A percentile compares a stretch with the other conserved stretches of the same genome.
Conservation (phyloP, 345 rosid species). For the Barbarea vulgaris region DNA sequence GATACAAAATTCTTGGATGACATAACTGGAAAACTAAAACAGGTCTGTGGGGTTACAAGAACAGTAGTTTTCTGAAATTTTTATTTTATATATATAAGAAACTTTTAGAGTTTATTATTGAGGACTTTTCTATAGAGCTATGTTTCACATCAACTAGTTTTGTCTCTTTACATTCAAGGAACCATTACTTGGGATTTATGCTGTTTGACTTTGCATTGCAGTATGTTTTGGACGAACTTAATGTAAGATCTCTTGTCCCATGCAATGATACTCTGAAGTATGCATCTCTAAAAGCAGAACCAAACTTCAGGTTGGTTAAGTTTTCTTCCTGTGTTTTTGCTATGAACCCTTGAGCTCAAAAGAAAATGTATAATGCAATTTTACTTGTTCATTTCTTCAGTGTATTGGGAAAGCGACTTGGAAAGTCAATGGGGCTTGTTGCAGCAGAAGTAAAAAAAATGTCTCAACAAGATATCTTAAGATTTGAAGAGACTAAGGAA, state of each 20-base stretch:
- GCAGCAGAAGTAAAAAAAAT: slow-evolving; percentile 80
- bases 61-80: slow-evolving; percentile 12
- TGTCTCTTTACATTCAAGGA: slow-evolving; percentile 1
- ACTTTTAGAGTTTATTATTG: slow-evolving; percentile 4
- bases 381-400: slow-evolving; percentile 46
- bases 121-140: neutral
- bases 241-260: slow-evolving; percentile 72
- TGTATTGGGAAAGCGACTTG: slow-evolving; percentile 83
- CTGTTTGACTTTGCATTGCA: slow-evolving; percentile 42
- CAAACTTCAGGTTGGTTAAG: slow-evolving; percentile 76
- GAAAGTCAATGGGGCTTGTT: slow-evolving; percentile 86
- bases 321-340: neutral
- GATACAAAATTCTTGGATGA: slow-evolving; percentile 84
- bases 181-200: neutral
- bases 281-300: slow-evolving; percentile 87
- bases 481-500: slow-evolving; percentile 73
- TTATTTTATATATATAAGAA: neutral
- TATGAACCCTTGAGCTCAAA: neutral
- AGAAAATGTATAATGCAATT: slow-evolving; percentile 5
- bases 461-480: slow-evolving; percentile 79
- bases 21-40: slow-evolving; percentile 81
- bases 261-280: slow-evolving; percentile 82
- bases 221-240: slow-evolving; percentile 94
- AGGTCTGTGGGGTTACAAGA: slow-evolving; percentile 50
- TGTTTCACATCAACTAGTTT: neutral